A percentile compares a stretch with the other conserved stretches of the same genome.
Conservation (phyloP, 140 eudicot species). For the Oenanthe javanica region DNA sequence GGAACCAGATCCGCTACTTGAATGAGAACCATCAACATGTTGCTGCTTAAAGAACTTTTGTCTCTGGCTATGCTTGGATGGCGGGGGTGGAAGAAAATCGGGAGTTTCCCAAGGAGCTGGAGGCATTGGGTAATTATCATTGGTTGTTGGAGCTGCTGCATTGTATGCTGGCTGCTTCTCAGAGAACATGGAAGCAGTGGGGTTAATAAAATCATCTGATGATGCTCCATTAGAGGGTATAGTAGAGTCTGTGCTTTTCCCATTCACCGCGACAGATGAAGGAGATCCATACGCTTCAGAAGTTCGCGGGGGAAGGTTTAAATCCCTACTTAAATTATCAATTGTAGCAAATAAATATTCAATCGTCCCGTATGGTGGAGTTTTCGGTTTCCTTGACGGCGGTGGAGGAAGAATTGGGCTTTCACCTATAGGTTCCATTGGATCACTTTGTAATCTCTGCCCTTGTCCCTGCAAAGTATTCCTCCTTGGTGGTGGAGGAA, state of each 20-base stretch:
- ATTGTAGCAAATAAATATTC: slow-evolving; percentile 47
- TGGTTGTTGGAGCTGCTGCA: slow-evolving; percentile 34
- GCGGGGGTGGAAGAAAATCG: slow-evolving; percentile 59
- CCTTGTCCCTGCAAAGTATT: slow-evolving; percentile 46
- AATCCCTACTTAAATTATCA: slow-evolving; percentile 77
- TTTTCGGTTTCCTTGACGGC: slow-evolving; percentile 26
- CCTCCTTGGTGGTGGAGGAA: slow-evolving; percentile 30
- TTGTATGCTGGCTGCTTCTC: slow-evolving; percentile 22
- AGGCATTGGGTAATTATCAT: slow-evolving; percentile 27
- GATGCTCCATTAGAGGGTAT: slow-evolving; percentile 20
- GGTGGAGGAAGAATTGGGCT: slow-evolving; percentile 31
- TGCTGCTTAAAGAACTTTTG: slow-evolving; percentile 63
- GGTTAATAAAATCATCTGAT: slow-evolving; percentile 26
- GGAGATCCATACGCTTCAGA: slow-evolving; percentile 28
- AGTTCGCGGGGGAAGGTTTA: slow-evolving; percentile 34
- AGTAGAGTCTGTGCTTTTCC: slow-evolving; percentile 8
- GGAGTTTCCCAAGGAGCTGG: slow-evolving; percentile 45
- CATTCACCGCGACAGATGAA: slow-evolving; percentile 16
- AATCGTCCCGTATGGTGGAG: slow-evolving; percentile 30
- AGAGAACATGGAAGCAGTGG: slow-evolving; percentile 33
- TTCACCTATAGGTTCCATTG: slow-evolving; percentile 1
- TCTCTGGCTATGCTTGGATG: slow-evolving; percentile 60
- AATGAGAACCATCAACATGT: slow-evolving; percentile 27
- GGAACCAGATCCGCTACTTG: slow-evolving; percentile 61
- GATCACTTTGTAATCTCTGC: slow-evolving; percentile 23